Evolutionary conservation across 179 eudicot genomes (phyloP), one percentile per base, ranked within the genome.

Genomic region (Gypsophila paniculata): DNA sequence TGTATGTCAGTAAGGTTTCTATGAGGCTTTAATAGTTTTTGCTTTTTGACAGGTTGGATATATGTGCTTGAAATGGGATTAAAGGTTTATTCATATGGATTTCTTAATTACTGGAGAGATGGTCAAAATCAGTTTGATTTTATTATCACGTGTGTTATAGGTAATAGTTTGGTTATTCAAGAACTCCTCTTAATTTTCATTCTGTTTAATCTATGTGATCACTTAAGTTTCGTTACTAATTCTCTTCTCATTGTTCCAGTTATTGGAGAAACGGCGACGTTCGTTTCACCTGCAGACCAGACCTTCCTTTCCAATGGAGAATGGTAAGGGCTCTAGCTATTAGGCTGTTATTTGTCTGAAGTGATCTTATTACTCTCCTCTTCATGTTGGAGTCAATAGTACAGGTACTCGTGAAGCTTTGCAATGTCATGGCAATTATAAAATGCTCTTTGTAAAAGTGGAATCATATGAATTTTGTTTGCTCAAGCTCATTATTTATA

Each of bases 81-180:
- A 25, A 94, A 94, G 84, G 78, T 91, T 60, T 94, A 89, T 78
- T 76, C 94, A 21, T 77, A 70, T 79, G 99, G 99, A 65, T 91
- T 91, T 71, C 88, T 82, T 64, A 94, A 94, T 78, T 94, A 94
- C 75, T 94, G 99, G 97, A 86, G 91, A 80, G 97, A 90, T 79
- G 92, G 99, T 64, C 94, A 81, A 87, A 94, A 94, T 81, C 96
- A 89, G 23, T 94, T 94, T 54, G 99, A 94, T 85, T 94, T 88
- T 68, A n/a, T 94, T 71, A 78, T 94, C 77, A 94, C 99, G 6
- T 90, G 89, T 92, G 91, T 94, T 22, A 94, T 94, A 77, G 98
- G 98, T 89, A 82, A 77, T 70, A 61, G 9, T 57, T 14, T 42
- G 46, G 18, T 44, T 1, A 38, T 18, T 9, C 18, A 5, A 55